phyloP scores from a whole-genome alignment of 1,284 basidiomycete genomes.

The Cryptococcus sp. region DNA sequence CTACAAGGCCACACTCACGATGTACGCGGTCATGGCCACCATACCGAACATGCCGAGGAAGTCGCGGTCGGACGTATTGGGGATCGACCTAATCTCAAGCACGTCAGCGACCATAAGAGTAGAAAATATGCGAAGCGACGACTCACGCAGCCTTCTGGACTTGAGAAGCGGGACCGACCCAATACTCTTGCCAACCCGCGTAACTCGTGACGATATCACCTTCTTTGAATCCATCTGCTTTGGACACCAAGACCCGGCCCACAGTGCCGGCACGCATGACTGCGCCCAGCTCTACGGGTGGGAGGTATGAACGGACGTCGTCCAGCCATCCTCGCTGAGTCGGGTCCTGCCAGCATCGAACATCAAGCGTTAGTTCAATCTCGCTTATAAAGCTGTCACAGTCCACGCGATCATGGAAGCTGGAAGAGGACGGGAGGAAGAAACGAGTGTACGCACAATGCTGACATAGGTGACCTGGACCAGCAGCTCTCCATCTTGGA shows the following conservation, averaged over 20 bases:
- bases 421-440: background rate
- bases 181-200: constrained; percentile 77
- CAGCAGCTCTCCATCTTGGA: constrained; percentile 65
- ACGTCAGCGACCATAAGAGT: background rate
- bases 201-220: constrained; percentile 64
- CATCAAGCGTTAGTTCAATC: background rate
- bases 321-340: constrained; percentile 82
- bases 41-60: constrained; percentile 73
- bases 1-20: constrained; percentile 57
- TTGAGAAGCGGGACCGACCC: constrained; percentile 61
- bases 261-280: constrained; percentile 73
- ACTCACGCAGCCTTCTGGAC: constrained; percentile 61
- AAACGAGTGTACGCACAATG: constrained; percentile 52
- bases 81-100: constrained; percentile 55
- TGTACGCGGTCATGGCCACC: constrained; percentile 78
- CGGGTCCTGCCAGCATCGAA: constrained; percentile 61
- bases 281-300: constrained; percentile 73
- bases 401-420: no score
- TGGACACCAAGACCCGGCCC: constrained; percentile 66
- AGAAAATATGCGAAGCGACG: background rate
- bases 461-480: constrained; percentile 74
- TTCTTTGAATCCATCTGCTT: constrained; percentile 57
- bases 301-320: constrained; percentile 62
- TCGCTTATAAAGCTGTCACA: no score
- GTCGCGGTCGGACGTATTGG: constrained; percentile 59